Conservation (phyloP, 345 rosid species). For the Eucalyptus regnans region DNA sequence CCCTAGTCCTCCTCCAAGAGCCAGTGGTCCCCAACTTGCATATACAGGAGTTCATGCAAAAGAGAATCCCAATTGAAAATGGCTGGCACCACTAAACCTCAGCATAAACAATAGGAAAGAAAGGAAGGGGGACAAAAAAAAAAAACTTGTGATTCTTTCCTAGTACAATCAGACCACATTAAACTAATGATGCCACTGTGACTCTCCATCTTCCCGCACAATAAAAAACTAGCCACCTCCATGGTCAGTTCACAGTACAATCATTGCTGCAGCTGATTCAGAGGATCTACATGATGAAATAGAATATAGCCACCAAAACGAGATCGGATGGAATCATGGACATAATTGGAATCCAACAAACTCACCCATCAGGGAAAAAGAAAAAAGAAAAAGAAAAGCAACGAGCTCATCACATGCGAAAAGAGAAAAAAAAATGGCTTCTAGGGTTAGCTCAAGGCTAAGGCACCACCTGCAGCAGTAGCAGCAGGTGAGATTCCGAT, state of each 20-base stretch:
- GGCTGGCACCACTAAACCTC: neutral
- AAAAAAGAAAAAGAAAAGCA: neutral
- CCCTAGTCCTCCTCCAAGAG: neutral
- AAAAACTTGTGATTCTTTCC: neutral
- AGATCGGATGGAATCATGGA: neutral
- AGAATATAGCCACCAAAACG: neutral
- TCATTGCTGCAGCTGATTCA: neutral
- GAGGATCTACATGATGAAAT: neutral
- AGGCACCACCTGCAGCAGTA: neutral
- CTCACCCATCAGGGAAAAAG: neutral
- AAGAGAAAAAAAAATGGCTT: neutral
- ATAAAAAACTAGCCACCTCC: neutral
- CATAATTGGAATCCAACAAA: neutral
- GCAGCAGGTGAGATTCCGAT: neutral
- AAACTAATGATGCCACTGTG: neutral
- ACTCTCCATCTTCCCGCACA: neutral
- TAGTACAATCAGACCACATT: neutral
- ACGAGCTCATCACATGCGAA: neutral
- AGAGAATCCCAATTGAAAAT: neutral
- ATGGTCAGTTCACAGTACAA: neutral
- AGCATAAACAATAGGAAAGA: neutral
- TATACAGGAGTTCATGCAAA: neutral
- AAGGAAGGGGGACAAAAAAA: neutral
- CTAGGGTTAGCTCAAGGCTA: neutral
- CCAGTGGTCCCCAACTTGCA: neutral